A percentile compares a stretch with the other conserved stretches of the same genome.
Conservation (phyloP, 805 yeast genomes). For the Yarrowia sp. region DNA sequence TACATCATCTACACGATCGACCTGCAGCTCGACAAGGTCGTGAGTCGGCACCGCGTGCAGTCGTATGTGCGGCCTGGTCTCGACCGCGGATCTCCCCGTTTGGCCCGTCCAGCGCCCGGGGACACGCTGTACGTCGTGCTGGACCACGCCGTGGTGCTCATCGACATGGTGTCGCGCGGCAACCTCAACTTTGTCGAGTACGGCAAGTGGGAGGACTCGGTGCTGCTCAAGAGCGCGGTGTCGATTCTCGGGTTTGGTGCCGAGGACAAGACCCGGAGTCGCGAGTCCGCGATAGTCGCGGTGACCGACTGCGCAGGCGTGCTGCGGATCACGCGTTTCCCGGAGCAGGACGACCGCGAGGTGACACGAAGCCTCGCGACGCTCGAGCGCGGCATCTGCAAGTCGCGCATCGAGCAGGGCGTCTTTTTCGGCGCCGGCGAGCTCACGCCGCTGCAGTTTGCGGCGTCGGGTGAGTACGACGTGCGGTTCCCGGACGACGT, state of each 20-base stretch:
- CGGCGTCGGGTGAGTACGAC: constrained; percentile 46
- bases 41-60: constrained; percentile 65
- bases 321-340: constrained; percentile 53
- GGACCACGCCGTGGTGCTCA: constrained; percentile 59
- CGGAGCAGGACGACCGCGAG: constrained; percentile 31
- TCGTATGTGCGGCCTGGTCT: constrained; percentile 39
- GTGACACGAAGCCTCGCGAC: constrained; percentile 28
- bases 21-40: constrained; percentile 47
- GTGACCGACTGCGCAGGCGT: constrained; percentile 61
- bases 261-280: constrained; percentile 42
- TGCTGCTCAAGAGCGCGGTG: constrained; percentile 54
- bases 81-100: constrained; percentile 44
- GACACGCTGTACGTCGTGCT: constrained; percentile 60
- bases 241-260: constrained; percentile 59
- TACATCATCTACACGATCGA: constrained; percentile 56
- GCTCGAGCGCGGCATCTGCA: constrained; percentile 45
- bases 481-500: constrained; percentile 47
- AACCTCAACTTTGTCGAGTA: constrained; percentile 38
- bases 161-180: constrained; percentile 53
- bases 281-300: constrained; percentile 48
- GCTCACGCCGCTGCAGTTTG: constrained; percentile 45
- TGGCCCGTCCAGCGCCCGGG: constrained; percentile 54
- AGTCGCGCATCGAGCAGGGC: constrained; percentile 81
- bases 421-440: constrained; percentile 54
- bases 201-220: constrained; percentile 76